Evolutionary conservation across 179 eudicot genomes (phyloP).

Genomic region (Pouteria campechiana): DNA sequence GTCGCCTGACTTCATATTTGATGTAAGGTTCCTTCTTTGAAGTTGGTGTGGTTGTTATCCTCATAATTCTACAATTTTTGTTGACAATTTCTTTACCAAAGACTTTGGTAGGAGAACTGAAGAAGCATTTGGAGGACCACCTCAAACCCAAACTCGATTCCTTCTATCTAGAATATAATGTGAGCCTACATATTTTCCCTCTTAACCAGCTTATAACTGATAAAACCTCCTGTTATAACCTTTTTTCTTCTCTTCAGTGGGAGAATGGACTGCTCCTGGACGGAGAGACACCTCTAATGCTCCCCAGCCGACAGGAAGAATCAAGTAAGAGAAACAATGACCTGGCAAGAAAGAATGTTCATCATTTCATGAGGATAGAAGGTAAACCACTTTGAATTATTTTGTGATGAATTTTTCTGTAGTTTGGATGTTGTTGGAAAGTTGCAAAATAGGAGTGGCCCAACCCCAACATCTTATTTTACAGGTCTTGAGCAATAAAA

Average conservation of each 20-base stretch:
- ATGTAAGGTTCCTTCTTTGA: constrained; percentile 17
- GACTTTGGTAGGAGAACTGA: constrained; percentile 18
- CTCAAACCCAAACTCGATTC: constrained; percentile 7
- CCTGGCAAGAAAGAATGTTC: constrained; percentile 9
- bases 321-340: constrained; percentile 6
- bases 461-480: too few species aligned
- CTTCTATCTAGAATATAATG: constrained; percentile 12
- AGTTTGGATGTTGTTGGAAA: too few species aligned
- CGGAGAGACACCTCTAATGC: neutral
- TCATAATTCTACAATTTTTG: neutral
- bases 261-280: too few species aligned
- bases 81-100: constrained; percentile 6
- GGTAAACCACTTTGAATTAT: too few species aligned
- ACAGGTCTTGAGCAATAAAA: too few species aligned
- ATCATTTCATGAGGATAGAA: constrained; percentile 27
- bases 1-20: constrained; percentile 23
- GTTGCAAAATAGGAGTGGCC: too few species aligned
- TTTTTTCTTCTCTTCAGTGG: constrained; percentile 5
- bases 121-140: constrained; percentile 12
- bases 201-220: too few species aligned
- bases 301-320: constrained; percentile 5
- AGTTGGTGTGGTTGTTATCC: too few species aligned
- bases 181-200: too few species aligned
- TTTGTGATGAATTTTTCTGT: too few species aligned
- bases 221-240: too few species aligned